Evolutionary conservation across 805 yeast species (phyloP).

Genomic region (Pichia scutulata): DNA sequence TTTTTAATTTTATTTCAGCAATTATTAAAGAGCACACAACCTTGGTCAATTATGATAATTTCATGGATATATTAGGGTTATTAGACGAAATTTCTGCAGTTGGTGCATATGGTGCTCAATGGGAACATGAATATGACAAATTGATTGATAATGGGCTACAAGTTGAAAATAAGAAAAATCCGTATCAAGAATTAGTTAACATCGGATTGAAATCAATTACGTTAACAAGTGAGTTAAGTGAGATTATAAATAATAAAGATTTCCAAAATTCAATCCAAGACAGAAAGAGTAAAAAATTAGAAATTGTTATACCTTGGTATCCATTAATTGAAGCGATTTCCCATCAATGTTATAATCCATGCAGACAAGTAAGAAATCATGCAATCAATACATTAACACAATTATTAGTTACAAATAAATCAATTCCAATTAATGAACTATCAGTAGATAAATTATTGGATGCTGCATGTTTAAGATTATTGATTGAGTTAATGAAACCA

Average conservation of each 20-base stretch:
- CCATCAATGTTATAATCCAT: conserved; percentile 85
- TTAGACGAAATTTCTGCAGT: conserved; percentile 74
- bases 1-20: conserved; percentile 41
- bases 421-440: conserved; percentile 28
- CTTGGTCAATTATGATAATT: conserved; percentile 42
- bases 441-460: conserved; percentile 56
- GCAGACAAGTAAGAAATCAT: conserved; percentile 61
- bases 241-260: conserved; percentile 26
- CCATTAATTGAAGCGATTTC: conserved; percentile 77
- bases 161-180: conserved; percentile 35
- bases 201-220: conserved; percentile 55
- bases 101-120: conserved; percentile 72
- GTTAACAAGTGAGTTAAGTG: conserved; percentile 47
- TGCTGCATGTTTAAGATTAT: conserved; percentile 65
- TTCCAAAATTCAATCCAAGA: conserved; percentile 27
- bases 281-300: conserved; percentile 14
- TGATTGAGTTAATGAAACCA: conserved; percentile 57
- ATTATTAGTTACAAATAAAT: conserved; percentile 34
- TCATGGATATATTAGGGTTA: conserved; percentile 59
- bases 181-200: conserved; percentile 47
- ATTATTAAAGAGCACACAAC: conserved; percentile 28
- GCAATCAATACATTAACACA: conserved; percentile 58
- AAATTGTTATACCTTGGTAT: conserved; percentile 32
- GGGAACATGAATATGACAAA: conserved; percentile 56
- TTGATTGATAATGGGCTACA: conserved; percentile 37